These are phyloP conservation scores for Albatrellus ellisii DNA, from an alignment of 768 basidiomycete species.

Conservation along the genomic window DNA sequence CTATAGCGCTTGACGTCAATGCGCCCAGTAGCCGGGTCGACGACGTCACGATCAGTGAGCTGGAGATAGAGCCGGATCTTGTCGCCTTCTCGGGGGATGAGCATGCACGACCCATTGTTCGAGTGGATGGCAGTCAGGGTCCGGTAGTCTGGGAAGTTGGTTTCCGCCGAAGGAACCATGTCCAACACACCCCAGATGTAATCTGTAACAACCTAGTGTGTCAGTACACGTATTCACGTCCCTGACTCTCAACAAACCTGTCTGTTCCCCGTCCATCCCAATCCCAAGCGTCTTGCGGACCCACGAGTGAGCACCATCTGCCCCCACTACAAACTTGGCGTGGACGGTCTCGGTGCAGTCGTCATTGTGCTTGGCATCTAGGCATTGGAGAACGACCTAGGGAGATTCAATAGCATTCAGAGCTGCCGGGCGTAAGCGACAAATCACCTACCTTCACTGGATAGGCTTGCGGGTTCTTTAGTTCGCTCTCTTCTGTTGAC, in stretches of 20 bases:
- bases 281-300: slow-evolving; percentile 56
- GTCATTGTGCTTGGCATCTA: slow-evolving; percentile 22
- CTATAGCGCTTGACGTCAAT: slow-evolving; percentile 27
- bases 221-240: neutral
- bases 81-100: slow-evolving; percentile 38
- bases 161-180: slow-evolving; percentile 25
- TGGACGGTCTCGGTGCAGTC: slow-evolving; percentile 39
- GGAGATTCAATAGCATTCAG: neutral
- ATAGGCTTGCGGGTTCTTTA: slow-evolving; percentile 27
- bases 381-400: slow-evolving; percentile 33
- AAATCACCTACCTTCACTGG: slow-evolving; percentile 20
- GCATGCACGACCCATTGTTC: slow-evolving; percentile 32
- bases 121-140: slow-evolving; percentile 37
- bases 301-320: slow-evolving; percentile 80
- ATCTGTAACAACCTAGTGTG: slow-evolving; percentile 24
- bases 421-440: neutral
- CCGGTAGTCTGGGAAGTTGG: slow-evolving; percentile 43
- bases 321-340: slow-evolving; percentile 67
- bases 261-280: slow-evolving; percentile 66
- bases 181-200: slow-evolving; percentile 79
- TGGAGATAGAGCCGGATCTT: slow-evolving; percentile 39
- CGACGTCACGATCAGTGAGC: slow-evolving; percentile 26
- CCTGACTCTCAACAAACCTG: slow-evolving; percentile 17
- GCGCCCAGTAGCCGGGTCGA: slow-evolving; percentile 26
- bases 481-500: slow-evolving; percentile 25